A percentile compares a stretch with the other conserved stretches of the same genome.
phyloP scores from a whole-genome alignment of 2,329 filamentous ascomycete genomes.

The Hymenoscyphus albidus region DNA sequence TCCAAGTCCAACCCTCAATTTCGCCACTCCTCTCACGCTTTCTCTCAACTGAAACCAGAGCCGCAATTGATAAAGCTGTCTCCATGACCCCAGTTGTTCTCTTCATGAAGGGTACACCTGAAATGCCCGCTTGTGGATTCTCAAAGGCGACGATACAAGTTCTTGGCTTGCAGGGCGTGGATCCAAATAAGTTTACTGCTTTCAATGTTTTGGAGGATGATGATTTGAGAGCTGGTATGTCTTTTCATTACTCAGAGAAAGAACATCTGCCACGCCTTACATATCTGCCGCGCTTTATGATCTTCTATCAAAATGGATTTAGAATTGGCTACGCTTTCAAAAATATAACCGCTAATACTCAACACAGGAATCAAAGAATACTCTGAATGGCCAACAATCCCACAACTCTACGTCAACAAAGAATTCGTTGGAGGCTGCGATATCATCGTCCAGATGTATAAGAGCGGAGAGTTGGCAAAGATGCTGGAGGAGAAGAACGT shows the following conservation, averaged over 20 bases:
- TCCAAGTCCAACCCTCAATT: conserved; percentile 25
- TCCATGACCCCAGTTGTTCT: conserved; percentile 85
- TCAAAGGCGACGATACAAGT: conserved; percentile 94
- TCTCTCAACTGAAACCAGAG: conserved; percentile 73
- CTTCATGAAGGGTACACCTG: conserved; percentile 99
- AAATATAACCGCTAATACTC: neutral
- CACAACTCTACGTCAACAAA: conserved; percentile 90
- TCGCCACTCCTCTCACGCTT: conserved; percentile 47
- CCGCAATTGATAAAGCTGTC: conserved; percentile 88
- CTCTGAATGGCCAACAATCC: conserved; percentile 98
- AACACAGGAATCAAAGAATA: conserved; percentile 90
- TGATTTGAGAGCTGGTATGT: conserved; percentile 72
- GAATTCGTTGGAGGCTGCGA: conserved; percentile 98
- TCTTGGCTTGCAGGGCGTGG: conserved; percentile 87
- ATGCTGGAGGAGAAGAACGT: conserved; percentile 88
- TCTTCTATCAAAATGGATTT: no score
- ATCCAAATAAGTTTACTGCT: conserved; percentile 93
- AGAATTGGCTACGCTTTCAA: no score
- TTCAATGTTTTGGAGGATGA: conserved; percentile 95
- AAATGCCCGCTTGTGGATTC: conserved; percentile 94
- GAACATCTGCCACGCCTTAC: no score
- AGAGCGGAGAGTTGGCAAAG: conserved; percentile 89
- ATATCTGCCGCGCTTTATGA: no score
- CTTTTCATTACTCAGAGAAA: neutral
- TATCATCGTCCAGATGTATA: conserved; percentile 95